Evolutionary conservation across 345 rosid species (phyloP), one percentile per base, ranked within the genome.

Genomic region (Mallotus nudiflorus): DNA sequence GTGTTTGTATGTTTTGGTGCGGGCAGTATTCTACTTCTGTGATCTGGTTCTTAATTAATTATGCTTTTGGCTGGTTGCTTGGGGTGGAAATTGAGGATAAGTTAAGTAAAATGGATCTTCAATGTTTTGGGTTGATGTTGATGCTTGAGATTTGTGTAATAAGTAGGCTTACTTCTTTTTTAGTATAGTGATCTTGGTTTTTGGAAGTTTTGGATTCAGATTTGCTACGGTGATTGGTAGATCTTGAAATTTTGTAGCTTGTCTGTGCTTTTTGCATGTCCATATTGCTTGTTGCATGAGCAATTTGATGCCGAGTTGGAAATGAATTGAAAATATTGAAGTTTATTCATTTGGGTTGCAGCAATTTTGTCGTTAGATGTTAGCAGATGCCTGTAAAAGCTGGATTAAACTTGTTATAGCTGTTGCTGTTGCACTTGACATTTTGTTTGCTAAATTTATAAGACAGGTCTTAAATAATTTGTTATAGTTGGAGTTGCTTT

Each of bases 31-130:
- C 14, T 44, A 29, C 50, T 77, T 25, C 6, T 81, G 25, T 31
- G 66, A 16, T 80, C 82, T 61, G 73, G 68, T n/a, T 78, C 24
- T 52, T 59, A 46, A 33, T 59, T 40, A 35, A 40, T 20, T 40
- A 20, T 3, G 20, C 12, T 15, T 42, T n/a, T 45, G 31, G 27
- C 2, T 67, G 12, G 51, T 65, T 57, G 48, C 67, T 62, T 51
- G 57, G 22, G 37, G 48, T 16, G 33, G 64, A 62, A 46, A 20
- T 1, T 22, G 51, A 35, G 65, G 65, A 16, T 29, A n/a, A 57
- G 10, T 56, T 27, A 56, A 65, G 35, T 46, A 49, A 35, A 46
- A 5, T 46, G 31, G 35, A 20, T 39, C 42, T 37, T 58, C 53
- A 60, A 40, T 40, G 27, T 49, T 46, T 24, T 22, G 46, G 49